Evolutionary conservation across 805 yeast genomes (phyloP), one percentile per base, ranked within the genome.

Genomic region (Hanseniaspora thailandica): DNA sequence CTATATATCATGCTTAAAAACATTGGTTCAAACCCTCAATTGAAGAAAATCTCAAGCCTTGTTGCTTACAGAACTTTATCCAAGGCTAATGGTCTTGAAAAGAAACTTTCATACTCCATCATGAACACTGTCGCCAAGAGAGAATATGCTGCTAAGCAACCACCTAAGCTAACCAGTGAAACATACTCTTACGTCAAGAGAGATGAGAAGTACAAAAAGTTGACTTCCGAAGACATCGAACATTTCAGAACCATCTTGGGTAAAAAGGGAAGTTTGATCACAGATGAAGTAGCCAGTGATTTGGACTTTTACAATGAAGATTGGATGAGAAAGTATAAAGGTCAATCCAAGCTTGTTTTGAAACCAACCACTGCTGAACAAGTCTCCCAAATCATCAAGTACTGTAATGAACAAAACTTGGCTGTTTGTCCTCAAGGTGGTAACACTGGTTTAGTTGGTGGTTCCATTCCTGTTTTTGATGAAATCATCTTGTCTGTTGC

Each of bases 371-470:
- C 84, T 13, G 78, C 86, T 2, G 80, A 82, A 57, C 89, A 89
- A 66, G 82, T 90, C 17, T 74, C 89, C 2, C 63, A 78, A 60
- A 86, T 90, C 57, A 63, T 90, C 63, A 80, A 78, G 65, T 83
- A 87, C 68, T 86, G 96, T 71, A 84, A 84, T 63, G 85, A 81
- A 30, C 68, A 80, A 47, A 77, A 75, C 56, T 68, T 89, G 28
- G 96, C 97, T 0, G 80, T 89, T 46, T 95, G 87, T 9, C 97
- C 97, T 15, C 97, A 90, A 69, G 96, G 97, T 64, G 97, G 97
- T 60, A 89, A 90, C 69, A 90, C 97, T 1, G 96, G 96, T 26
- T 75, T 89, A 45, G 97, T 89, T 40, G 97, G 97, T 58, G 97
- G 97, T 4, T 84, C 95, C 5, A 78, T 82, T 19, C 96, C 97